Evolutionary conservation across 257 asterid genomes (phyloP), one percentile per base, ranked within the genome.

Genomic region (Solanum chilense): DNA sequence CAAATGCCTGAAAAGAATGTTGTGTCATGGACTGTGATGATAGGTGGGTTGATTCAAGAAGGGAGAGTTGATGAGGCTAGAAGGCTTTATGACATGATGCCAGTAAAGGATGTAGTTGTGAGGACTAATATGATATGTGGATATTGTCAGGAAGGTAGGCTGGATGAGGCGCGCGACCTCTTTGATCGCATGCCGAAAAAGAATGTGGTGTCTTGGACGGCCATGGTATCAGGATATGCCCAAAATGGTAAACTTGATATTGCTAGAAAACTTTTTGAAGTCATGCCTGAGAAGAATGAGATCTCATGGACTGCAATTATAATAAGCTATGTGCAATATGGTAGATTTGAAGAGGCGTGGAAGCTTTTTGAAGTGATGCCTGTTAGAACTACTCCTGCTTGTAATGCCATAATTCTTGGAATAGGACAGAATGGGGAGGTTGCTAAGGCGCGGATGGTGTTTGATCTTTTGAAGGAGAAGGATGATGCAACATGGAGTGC

Each of bases 271-370:
- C 94, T 93, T 62, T 95, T 95, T 88, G 98, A 94, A 91, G 98
- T 95, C 89, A 94, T 95, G 96, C 97, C 98, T 33, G 94, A 92
- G 88, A 94, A 84, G 86, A 94, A 95, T 71, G 98, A 94, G 87
- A 94, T 95, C 62, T 94, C 98, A 60, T 95, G 98, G 98, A 92
- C 94, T 6, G 94, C 96, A 27, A 94, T 95, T 95, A 88, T 95
- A 86, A 89, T 87, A 91, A 95, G 96, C 75, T 94, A 92, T 88
- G 85, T 91, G 82, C 93, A 92, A 21, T 86, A 90, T 85, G 97
- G 94, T 87, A 92, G 97, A 90, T 88, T 88, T 68, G 91, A 90
- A 27, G 96, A 92, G 77, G 96, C 96, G 2, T 91, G 92, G 90
- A 90, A 93, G 87, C 93, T 95, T 86, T 95, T 92, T 81, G 78